Conservation (phyloP, 2,329 filamentous ascomycete species). For the Metarhizium brunneum region DNA sequence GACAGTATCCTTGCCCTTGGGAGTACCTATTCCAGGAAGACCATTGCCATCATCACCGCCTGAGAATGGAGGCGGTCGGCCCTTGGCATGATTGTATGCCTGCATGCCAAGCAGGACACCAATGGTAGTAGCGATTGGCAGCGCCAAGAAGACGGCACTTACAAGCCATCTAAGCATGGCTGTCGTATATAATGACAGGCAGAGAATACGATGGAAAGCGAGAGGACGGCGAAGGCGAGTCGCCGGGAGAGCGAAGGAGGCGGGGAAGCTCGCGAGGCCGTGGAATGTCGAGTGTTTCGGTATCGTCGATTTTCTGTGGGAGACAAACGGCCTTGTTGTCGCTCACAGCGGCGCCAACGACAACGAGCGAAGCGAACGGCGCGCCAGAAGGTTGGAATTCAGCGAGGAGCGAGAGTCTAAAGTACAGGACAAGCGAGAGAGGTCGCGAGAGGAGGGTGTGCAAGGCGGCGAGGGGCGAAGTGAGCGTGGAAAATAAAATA, state of each 20-base stretch:
- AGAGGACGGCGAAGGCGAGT: not conserved
- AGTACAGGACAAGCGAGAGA: not conserved
- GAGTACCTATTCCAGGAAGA: slow-evolving; percentile 3
- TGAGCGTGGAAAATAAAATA: not conserved
- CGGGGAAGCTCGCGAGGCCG: no score
- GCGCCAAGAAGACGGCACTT: slow-evolving; percentile 38
- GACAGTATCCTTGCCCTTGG: slow-evolving; percentile 23
- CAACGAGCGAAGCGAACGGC: slow-evolving; percentile 6
- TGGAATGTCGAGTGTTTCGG: not conserved
- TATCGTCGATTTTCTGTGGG: not conserved
- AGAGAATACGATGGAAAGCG: not conserved
- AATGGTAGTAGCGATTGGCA: slow-evolving; percentile 40
- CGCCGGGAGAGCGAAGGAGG: no score
- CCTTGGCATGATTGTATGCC: slow-evolving; percentile 29
- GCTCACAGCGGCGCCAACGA: not conserved
- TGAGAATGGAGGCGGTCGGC: slow-evolving; percentile 34
- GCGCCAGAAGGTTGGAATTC: not conserved
- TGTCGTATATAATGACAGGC: not conserved
- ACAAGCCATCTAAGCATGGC: slow-evolving; percentile 35
- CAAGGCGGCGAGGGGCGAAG: not conserved
- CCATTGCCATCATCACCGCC: slow-evolving; percentile 12
- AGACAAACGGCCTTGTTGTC: not conserved
- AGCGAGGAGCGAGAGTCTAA: not conserved
- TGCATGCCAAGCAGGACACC: slow-evolving; percentile 41
- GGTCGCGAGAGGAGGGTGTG: not conserved